phyloP scores from a whole-genome alignment of 495 filamentous ascomycete species.

The Penicillium paxilli region DNA sequence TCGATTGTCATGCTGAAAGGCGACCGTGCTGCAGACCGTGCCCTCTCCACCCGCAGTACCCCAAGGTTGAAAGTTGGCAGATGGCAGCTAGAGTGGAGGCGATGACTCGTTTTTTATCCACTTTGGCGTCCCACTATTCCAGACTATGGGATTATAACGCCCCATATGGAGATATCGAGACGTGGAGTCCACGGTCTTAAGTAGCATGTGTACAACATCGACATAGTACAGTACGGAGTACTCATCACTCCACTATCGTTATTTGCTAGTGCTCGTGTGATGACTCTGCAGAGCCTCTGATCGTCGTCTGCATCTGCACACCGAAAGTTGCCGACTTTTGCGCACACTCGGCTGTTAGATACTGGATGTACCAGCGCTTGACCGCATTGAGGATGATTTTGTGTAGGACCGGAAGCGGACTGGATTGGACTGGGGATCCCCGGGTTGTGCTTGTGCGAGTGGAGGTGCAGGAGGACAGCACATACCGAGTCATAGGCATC shows the following conservation, averaged over 20 bases:
- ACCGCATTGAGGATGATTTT: background rate
- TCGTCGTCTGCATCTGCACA: background rate
- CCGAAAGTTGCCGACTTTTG: background rate
- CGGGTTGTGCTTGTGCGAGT: too few species aligned
- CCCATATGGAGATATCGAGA: too few species aligned
- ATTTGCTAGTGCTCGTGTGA: background rate
- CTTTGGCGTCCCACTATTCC: background rate
- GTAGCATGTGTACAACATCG: too few species aligned
- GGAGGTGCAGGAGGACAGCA: background rate
- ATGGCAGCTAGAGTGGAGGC: conserved; percentile 6
- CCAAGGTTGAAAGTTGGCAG: background rate
- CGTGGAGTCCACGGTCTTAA: too few species aligned
- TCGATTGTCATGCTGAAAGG: conserved; percentile 2
- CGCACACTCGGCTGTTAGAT: too few species aligned
- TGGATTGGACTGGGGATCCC: background rate
- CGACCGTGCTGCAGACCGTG: conserved; percentile 2
- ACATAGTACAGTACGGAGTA: too few species aligned
- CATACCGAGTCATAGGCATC: background rate
- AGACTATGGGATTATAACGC: too few species aligned
- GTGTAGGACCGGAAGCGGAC: background rate
- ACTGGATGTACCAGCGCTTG: background rate
- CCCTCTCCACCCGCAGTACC: background rate
- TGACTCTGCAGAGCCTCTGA: background rate
- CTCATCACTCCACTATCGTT: background rate
- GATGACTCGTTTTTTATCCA: background rate